A percentile compares a stretch with the other conserved stretches of the same genome.
phyloP scores from a whole-genome alignment of 2,329 filamentous ascomycete genomes.

The Trichophyton mentagrophytes region DNA sequence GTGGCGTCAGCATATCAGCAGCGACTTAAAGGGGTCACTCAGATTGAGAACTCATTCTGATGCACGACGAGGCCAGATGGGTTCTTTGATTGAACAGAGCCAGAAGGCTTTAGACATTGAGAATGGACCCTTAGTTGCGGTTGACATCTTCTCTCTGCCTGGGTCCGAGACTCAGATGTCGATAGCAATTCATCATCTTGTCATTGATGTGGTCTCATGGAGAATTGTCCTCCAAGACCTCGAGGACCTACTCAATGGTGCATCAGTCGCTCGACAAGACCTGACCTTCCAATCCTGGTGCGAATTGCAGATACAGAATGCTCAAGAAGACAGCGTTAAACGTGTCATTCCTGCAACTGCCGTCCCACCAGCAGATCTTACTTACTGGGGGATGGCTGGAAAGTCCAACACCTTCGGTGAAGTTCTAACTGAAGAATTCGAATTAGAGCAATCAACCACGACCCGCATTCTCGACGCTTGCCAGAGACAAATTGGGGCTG shows the following conservation, averaged over 20 bases:
- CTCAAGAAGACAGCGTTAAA: slow-evolving; percentile 6
- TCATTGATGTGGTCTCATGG: slow-evolving; percentile 18
- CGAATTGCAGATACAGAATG: slow-evolving; percentile 21
- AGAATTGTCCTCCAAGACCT: slow-evolving; percentile 16
- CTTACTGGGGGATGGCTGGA: slow-evolving; percentile 28
- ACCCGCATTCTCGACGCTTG: slow-evolving; percentile 21
- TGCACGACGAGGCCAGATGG: slow-evolving; percentile 10
- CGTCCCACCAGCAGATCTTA: slow-evolving; percentile 20
- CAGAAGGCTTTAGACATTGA: slow-evolving; percentile 25
- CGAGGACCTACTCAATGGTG: slow-evolving; percentile 20
- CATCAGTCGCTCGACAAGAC: slow-evolving; percentile 17
- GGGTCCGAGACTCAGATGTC: slow-evolving; percentile 10
- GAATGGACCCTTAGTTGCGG: slow-evolving; percentile 15
- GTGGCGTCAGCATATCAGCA: slow-evolving; percentile 13
- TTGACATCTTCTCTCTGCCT: slow-evolving; percentile 9
- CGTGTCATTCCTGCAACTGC: slow-evolving; percentile 19
- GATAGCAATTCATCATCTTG: slow-evolving; percentile 15
- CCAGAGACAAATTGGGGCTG: slow-evolving; percentile 23
- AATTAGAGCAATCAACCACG: slow-evolving; percentile 22
- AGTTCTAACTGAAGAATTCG: slow-evolving; percentile 24
- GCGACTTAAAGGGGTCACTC: slow-evolving; percentile 24
- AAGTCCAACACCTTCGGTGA: slow-evolving; percentile 24
- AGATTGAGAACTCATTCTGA: slow-evolving; percentile 21
- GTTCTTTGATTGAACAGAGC: slow-evolving; percentile 20
- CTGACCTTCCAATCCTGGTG: slow-evolving; percentile 31